Conservation (phyloP, 805 yeast genomes). For the Pichia membranifaciens region DNA sequence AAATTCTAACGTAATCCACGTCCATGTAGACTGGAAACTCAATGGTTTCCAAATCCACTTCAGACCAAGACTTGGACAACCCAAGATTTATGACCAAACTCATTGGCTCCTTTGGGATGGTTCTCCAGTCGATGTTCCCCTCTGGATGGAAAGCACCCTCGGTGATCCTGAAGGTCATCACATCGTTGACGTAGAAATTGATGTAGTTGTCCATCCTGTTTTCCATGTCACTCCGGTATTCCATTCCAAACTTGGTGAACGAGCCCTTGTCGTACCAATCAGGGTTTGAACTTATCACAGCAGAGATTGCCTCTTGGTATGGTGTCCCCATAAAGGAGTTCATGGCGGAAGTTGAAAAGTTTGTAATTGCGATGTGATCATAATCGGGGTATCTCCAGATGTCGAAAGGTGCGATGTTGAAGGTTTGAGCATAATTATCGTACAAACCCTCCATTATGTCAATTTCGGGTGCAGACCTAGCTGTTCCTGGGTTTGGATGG, state of each 20-base stretch:
- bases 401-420: slow-evolving; percentile 93
- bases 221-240: slow-evolving; percentile 58
- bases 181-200: slow-evolving; percentile 74
- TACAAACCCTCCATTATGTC: slow-evolving; percentile 86
- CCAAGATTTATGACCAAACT: slow-evolving; percentile 82
- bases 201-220: slow-evolving; percentile 63
- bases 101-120: slow-evolving; percentile 89
- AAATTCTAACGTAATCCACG: slow-evolving; percentile 84
- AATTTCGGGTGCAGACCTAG: slow-evolving; percentile 95
- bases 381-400: slow-evolving; percentile 93
- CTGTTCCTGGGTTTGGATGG: slow-evolving; percentile 82
- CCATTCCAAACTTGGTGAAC: slow-evolving; percentile 73
- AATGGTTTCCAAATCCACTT: slow-evolving; percentile 81
- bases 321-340: slow-evolving; percentile 92
- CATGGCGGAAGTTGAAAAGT: slow-evolving; percentile 66
- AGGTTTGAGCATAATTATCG: slow-evolving; percentile 66
- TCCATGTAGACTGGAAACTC: slow-evolving; percentile 72
- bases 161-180: slow-evolving; percentile 68
- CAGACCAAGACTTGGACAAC: slow-evolving; percentile 87
- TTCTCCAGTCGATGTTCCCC: slow-evolving; percentile 84
- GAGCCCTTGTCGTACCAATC: slow-evolving; percentile 64
- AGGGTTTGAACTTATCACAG: slow-evolving; percentile 66
- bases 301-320: slow-evolving; percentile 87
- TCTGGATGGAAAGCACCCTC: slow-evolving; percentile 78
- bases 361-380: slow-evolving; percentile 66